Evolutionary conservation across 1,284 basidiomycete genomes (phyloP).

Genomic region (Pseudozyma sp.): DNA sequence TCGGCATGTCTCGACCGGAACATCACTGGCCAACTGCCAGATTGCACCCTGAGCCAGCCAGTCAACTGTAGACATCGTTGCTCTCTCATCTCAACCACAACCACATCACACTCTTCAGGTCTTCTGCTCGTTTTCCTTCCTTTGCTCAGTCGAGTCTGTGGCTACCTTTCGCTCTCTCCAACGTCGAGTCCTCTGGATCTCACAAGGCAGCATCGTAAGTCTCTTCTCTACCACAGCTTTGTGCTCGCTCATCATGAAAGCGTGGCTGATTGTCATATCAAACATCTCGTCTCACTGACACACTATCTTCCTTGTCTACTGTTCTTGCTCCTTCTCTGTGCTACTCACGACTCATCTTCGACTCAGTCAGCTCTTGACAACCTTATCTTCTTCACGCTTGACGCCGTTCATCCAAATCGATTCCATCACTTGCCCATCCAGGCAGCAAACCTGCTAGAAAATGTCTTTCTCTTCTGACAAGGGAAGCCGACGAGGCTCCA

Average conservation of each 20-base stretch:
- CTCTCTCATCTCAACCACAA: too few species aligned
- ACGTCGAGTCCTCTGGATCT: not conserved
- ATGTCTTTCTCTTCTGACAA: slow-evolving; percentile 51
- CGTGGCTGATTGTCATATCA: not conserved
- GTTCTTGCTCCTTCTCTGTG: not conserved
- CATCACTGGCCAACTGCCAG: too few species aligned
- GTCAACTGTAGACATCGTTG: too few species aligned
- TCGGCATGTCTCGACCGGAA: too few species aligned
- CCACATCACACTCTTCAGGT: not conserved
- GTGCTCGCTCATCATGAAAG: slow-evolving; percentile 3
- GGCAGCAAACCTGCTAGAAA: not conserved
- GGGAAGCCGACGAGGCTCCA: slow-evolving; percentile 46
- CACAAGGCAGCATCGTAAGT: slow-evolving; percentile 1
- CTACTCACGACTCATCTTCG: not conserved
- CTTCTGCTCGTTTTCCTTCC: not conserved
- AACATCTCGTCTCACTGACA: not conserved
- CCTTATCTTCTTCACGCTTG: slow-evolving; percentile 1
- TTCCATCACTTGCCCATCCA: not conserved
- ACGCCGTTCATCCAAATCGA: not conserved
- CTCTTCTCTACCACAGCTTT: not conserved
- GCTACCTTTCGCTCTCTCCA: too few species aligned
- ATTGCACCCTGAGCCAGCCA: too few species aligned
- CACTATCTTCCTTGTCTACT: not conserved
- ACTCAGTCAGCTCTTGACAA: not conserved
- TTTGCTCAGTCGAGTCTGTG: not conserved